Base-by-base conservation (phyloP, 148 eudicot species). In the Amaranthus palmeri region DNA sequence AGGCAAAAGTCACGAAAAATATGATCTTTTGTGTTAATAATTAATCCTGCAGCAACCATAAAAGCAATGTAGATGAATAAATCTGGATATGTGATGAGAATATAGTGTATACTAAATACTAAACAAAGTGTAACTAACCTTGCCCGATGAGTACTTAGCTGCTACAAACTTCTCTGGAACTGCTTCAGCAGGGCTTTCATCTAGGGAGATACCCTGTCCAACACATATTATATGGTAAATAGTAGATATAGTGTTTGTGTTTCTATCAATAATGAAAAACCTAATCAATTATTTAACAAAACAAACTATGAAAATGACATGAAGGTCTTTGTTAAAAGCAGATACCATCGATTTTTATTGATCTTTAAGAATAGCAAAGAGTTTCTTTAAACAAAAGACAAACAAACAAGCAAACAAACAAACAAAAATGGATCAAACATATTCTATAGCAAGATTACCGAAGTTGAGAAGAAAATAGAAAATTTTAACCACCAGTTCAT, bases 21-120 rank as follows among this genome's bases (percentile, higher is more conserved):
- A 72, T 72, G 84, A 77, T 48, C 85, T 83, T 79, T 78, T 75
- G 63, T 74, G 70, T 82, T 85, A 81, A 62, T 72, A 52, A 72
- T 88, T 84, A 90, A 70, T 84, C 92, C 90, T 91, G 96, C 96
- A 91, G 81, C 79, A 91, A 70, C 86, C 85, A 88, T 85, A 89
- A 77, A 69, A 67, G 62, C 65, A 50, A 11, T 54, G 72, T 36
- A 72, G 18, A 77, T 63, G 75, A 68, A 61, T 53, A 76, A 55
- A 41, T 66, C 36, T 46, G 5, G 55, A 54, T 47, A 50, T 25
- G 36, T 25, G 36, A 25, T 25, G 36, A 25, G 36, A 25, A 25
- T 25, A 25, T 25, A 25, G 36, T 25, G 36, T 25, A 41, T 45
- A 51, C 54, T 45, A 5, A 65, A 69, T 52, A 41, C 8, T 8